Percentiles rank a stretch among this genome's conserved stretches.
Conservation (phyloP, 495 filamentous ascomycete species). For the Lichina pygmaea region DNA sequence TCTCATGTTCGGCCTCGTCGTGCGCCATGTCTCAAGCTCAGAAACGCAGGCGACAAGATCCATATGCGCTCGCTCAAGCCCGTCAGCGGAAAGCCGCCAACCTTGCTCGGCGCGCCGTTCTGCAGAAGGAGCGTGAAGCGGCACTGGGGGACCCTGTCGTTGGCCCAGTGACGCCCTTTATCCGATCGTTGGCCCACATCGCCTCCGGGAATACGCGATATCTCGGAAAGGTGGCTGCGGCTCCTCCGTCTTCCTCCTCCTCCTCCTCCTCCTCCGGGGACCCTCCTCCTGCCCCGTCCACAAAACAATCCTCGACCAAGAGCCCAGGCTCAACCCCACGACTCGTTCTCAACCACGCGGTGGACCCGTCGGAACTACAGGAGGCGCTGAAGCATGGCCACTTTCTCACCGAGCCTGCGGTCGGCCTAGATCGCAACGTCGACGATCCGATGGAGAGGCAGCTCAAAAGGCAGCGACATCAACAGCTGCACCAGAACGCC, state of each 20-base stretch:
- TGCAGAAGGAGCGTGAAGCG: constrained; percentile 30
- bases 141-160: constrained; percentile 49
- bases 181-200: constrained; percentile 41
- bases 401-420: constrained; percentile 28
- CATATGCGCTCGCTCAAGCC: constrained; percentile 41
- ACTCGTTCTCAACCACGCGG: constrained; percentile 40
- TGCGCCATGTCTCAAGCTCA: constrained; percentile 5
- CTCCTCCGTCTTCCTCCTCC: neutral
- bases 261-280: too few species aligned
- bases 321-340: constrained; percentile 9
- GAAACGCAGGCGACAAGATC: constrained; percentile 26
- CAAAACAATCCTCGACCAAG: neutral
- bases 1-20: constrained; percentile 3
- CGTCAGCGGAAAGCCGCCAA: constrained; percentile 60
- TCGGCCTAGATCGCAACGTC: constrained; percentile 10
- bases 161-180: constrained; percentile 53
- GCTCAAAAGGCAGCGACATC: constrained; percentile 10
- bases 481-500: constrained; percentile 23
- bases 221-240: neutral
- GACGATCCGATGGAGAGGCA: constrained; percentile 20
- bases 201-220: neutral
- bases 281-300: neutral
- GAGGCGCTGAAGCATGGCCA: constrained; percentile 34
- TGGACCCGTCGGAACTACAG: constrained; percentile 35
- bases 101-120: constrained; percentile 36